Percentiles rank a stretch among this genome's conserved stretches.
Conservation (phyloP, 108 stramenopile species). For the Nannochloropsis salina region DNA sequence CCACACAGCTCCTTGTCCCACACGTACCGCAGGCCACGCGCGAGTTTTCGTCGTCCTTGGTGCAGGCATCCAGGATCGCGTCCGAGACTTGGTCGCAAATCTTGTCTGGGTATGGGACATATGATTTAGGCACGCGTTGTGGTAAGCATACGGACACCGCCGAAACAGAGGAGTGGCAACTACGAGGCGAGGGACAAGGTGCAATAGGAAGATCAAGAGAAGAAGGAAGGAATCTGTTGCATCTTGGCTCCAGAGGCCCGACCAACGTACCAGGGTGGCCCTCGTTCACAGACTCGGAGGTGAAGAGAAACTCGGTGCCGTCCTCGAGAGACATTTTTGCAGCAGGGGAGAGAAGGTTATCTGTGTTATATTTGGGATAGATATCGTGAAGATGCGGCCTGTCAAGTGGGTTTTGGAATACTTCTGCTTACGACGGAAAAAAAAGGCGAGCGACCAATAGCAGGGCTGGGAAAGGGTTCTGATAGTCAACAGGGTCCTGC, state of each 20-base stretch:
- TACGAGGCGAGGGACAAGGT: no score
- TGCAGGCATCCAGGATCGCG: slow-evolving; percentile 90
- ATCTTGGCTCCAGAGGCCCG: slow-evolving; percentile 21
- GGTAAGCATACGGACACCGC: background rate
- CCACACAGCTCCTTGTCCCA: background rate
- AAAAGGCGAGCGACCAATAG: no score
- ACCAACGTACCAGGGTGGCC: slow-evolving; percentile 68
- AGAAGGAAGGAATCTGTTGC: slow-evolving; percentile 15
- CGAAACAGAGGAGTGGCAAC: no score
- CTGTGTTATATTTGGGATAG: no score
- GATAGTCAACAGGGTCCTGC: no score
- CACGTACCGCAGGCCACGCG: slow-evolving; percentile 73
- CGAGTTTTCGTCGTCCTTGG: slow-evolving; percentile 77
- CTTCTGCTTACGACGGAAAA: no score
- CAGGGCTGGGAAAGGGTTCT: no score
- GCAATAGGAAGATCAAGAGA: background rate
- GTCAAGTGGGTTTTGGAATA: no score
- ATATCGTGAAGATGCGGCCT: no score
- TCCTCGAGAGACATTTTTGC: background rate
- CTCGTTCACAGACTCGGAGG: slow-evolving; percentile 93
- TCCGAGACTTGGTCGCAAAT: slow-evolving; percentile 93
- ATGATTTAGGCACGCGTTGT: background rate
- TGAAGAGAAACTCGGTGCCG: slow-evolving; percentile 67
- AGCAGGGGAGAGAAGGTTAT: no score
- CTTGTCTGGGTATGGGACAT: slow-evolving; percentile 67